Percentiles rank a stretch among this genome's conserved stretches.
These are phyloP conservation scores for Wickerhamomyces mucosus DNA, from an alignment of 805 yeast genomes.

Conservation along the genomic window DNA sequence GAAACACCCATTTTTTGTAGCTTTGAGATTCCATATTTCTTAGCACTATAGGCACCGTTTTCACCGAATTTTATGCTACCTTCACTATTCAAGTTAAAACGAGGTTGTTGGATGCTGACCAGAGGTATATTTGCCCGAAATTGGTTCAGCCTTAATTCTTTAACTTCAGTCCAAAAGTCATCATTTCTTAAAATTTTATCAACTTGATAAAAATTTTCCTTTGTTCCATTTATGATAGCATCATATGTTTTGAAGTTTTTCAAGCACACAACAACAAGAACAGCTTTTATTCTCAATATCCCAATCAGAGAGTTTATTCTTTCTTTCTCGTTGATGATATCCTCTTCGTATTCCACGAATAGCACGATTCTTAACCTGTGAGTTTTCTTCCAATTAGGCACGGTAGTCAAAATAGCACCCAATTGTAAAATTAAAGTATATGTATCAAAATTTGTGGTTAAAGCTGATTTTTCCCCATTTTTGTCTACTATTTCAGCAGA, in stretches of 20 bases:
- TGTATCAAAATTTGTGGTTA: constrained; percentile 91
- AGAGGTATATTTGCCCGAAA: constrained; percentile 7
- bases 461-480: constrained; percentile 52
- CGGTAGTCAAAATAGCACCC: constrained; percentile 89
- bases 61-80: neutral
- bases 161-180: constrained; percentile 79
- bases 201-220: constrained; percentile 34
- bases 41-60: constrained; percentile 1
- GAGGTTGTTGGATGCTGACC: neutral
- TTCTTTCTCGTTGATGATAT: constrained; percentile 57
- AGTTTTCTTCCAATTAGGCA: constrained; percentile 81
- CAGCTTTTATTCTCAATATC: constrained; percentile 78
- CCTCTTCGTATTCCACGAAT: constrained; percentile 72
- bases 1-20: constrained; percentile 73
- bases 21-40: constrained; percentile 39
- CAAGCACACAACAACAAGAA: constrained; percentile 64
- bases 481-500: constrained; percentile 65
- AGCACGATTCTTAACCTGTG: constrained; percentile 75
- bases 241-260: constrained; percentile 54
- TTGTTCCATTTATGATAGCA: constrained; percentile 63
- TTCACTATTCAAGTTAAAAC: neutral
- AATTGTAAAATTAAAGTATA: constrained; percentile 87
- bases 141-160: constrained; percentile 40
- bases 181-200: constrained; percentile 45
- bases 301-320: constrained; percentile 57